Percentiles rank a stretch among this genome's conserved stretches.
Evolutionary conservation across 257 asterid genomes (phyloP).

Genomic region (Solanum chaucha): DNA sequence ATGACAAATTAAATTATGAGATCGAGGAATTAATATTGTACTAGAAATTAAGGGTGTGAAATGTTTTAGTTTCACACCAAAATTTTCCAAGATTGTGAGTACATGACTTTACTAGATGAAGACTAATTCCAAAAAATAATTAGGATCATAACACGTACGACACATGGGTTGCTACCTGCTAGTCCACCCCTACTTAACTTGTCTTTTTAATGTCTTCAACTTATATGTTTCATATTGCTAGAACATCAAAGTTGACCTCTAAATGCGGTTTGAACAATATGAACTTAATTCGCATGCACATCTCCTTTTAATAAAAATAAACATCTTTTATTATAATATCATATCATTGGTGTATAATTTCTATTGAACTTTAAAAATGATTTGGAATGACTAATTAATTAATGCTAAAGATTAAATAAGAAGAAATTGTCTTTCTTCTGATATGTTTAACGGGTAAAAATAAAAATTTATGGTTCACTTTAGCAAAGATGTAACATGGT

Average conservation of each 20-base stretch:
- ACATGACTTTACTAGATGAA: background rate
- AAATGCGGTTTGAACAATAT: background rate
- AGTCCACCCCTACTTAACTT: background rate
- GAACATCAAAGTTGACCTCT: background rate
- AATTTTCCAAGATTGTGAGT: background rate
- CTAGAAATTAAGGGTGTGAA: background rate
- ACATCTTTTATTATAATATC: background rate
- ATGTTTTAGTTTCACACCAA: background rate
- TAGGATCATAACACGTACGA: background rate
- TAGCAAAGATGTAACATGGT: background rate
- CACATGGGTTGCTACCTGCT: background rate
- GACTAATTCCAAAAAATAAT: background rate
- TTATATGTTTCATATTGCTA: background rate
- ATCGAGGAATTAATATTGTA: background rate
- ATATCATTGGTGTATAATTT: background rate
- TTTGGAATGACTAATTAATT: background rate
- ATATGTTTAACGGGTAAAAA: no score
- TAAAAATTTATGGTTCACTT: no score
- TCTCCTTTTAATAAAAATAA: no score
- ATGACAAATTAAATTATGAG: background rate
- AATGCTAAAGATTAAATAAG: background rate
- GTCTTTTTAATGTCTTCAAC: background rate
- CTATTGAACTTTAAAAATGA: background rate
- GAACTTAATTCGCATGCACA: no score
- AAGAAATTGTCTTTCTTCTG: background rate